A percentile compares a stretch with the other conserved stretches of the same genome.
Conservation (phyloP, 2,329 filamentous ascomycete genomes). For the Byssochlamys sp. region DNA sequence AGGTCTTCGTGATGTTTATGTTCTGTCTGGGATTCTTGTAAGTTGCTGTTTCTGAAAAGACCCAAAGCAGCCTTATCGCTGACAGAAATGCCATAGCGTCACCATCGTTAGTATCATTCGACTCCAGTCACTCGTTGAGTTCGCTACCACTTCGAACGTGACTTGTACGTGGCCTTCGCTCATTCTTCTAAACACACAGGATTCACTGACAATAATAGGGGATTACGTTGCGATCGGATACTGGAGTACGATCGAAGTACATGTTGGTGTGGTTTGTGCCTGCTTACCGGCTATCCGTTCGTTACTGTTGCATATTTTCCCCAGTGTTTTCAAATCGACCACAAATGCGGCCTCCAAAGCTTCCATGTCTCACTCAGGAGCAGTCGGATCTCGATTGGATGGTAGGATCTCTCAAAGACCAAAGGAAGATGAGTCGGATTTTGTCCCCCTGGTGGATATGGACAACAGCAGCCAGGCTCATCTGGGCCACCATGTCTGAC, state of each 20-base stretch:
- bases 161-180: conserved; percentile 19
- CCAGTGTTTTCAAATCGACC: conserved; percentile 27
- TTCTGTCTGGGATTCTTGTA: conserved; percentile 30
- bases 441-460: conserved; percentile 14
- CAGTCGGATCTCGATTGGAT: conserved; percentile 8
- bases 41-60: conserved; percentile 5
- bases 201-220: conserved; percentile 11
- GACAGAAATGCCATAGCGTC: conserved; percentile 20
- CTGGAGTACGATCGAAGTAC: conserved; percentile 23
- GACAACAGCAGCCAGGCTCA: conserved; percentile 11
- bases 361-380: conserved; percentile 7
- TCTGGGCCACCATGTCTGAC: not conserved
- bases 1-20: conserved; percentile 25
- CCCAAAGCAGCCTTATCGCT: not conserved
- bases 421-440: conserved; percentile 11
- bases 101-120: conserved; percentile 39
- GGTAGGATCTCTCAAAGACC: conserved; percentile 4
- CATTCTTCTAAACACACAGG: not conserved
- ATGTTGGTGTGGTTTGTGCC: conserved; percentile 22
- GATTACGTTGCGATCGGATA: conserved; percentile 21
- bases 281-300: conserved; percentile 27
- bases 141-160: conserved; percentile 33
- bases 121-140: conserved; percentile 34
- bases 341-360: conserved; percentile 8
- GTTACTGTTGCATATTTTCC: conserved; percentile 29